Conservation (phyloP, 345 rosid genomes). For the Turritis glabra region DNA sequence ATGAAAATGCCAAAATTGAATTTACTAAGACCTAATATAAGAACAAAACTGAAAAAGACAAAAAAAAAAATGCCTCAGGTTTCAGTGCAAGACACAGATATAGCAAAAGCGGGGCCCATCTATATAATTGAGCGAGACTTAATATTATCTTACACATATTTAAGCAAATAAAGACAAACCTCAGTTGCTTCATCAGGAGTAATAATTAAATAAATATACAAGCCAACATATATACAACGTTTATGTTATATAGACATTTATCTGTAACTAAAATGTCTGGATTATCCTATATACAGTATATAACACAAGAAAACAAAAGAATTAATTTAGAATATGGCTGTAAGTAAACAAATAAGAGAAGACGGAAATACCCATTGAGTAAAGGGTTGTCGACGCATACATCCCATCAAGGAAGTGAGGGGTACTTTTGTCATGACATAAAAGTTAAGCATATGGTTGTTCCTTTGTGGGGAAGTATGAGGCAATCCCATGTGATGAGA, state of each 20-base stretch:
- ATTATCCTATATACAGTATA: too few relatives aligned
- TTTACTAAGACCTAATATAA: conserved; percentile 24
- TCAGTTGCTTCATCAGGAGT: neutral
- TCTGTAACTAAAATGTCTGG: neutral
- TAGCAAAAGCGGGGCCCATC: conserved; percentile 35
- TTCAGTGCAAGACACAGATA: conserved; percentile 41
- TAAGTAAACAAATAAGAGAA: neutral
- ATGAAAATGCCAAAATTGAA: conserved; percentile 14
- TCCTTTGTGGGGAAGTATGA: conserved; percentile 38
- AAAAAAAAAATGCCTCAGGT: conserved; percentile 20
- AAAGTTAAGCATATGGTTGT: conserved; percentile 33
- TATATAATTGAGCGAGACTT: conserved; percentile 21
- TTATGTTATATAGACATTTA: neutral
- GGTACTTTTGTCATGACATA: conserved; percentile 31
- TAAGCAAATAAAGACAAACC: conserved; percentile 35
- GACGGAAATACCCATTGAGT: conserved; percentile 5
- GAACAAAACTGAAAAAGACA: conserved; percentile 39
- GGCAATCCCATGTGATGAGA: conserved; percentile 41
- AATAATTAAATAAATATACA: neutral
- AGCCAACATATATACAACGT: neutral
- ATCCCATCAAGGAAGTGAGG: conserved; percentile 36
- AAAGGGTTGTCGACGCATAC: conserved; percentile 18
- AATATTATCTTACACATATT: conserved; percentile 24
- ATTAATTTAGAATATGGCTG: neutral
- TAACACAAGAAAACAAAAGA: neutral